phyloP scores from a whole-genome alignment of 2,329 filamentous ascomycete genomes.

The Coleophoma cylindrospora region DNA sequence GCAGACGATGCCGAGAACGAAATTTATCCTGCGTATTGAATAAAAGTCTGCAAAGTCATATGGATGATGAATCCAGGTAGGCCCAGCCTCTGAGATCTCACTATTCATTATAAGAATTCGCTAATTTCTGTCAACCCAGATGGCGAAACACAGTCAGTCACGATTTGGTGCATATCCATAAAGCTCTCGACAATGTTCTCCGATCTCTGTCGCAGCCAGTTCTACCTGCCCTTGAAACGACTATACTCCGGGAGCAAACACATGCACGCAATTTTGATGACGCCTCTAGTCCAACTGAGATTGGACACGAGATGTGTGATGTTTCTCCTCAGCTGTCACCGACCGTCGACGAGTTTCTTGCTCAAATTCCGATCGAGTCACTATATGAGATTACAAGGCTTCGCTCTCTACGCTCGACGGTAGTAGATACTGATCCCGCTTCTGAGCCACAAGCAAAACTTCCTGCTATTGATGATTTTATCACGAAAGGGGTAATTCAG shows the following conservation, averaged over 20 bases:
- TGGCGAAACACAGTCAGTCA: not conserved
- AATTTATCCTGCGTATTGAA: slow-evolving; percentile 45
- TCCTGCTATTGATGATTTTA: slow-evolving; percentile 32
- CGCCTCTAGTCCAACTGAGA: not conserved
- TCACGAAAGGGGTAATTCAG: slow-evolving; percentile 41
- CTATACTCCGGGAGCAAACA: not conserved
- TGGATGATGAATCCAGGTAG: slow-evolving; percentile 36
- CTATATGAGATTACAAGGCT: slow-evolving; percentile 42
- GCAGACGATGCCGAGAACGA: slow-evolving; percentile 43
- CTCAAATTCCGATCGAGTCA: slow-evolving; percentile 38
- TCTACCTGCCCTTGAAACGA: not conserved
- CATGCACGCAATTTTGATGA: not conserved
- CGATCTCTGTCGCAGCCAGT: not conserved
- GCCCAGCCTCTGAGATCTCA: not conserved
- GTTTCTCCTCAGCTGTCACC: not conserved
- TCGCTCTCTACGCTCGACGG: slow-evolving; percentile 26
- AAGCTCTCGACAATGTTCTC: not conserved
- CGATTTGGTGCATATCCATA: not conserved
- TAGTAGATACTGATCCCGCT: not conserved
- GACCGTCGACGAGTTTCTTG: not conserved
- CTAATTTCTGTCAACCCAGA: not conserved
- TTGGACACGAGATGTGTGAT: not conserved
- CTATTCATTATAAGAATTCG: not conserved
- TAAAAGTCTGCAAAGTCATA: slow-evolving; percentile 43
- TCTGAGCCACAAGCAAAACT: not conserved